Base-by-base conservation (phyloP, 2,329 filamentous ascomycete genomes). In the Ophidiomyces ophidiicola region DNA sequence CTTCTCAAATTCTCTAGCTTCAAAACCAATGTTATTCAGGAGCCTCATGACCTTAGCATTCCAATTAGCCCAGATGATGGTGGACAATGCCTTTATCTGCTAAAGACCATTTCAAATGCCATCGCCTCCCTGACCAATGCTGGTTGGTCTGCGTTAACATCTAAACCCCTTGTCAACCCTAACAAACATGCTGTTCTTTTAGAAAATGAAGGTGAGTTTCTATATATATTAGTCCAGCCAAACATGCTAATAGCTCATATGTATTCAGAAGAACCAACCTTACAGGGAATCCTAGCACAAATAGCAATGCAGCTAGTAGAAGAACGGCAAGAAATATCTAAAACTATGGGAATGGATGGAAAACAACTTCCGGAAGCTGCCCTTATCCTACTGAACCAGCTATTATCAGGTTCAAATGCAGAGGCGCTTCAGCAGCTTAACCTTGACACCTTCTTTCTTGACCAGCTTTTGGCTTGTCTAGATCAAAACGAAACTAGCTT, bases 81-180 rank as follows among this genome's bases (percentile, higher is more conserved):
- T 5, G 80, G 82, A 45, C 71, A 86, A 41, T 84, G 78, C 44
- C 63, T 83, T 2, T 92, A 94, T 56, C 80, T 88, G 51, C 62
- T 94, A 14, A 74, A 75, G 36, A 80, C 81, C 2, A 58, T 94
- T 1, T 77, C 77, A 4, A 81, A 84, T 47, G 70, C 92, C 18
- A 62, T 94, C 11, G 69, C 72, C 18, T 78, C 75, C 58, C 74
- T 76, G 41, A 80, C 71, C 14, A 76, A 81, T 32, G 70, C 72
- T 36, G 76, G 80, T 6, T 87, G 83, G 80, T 67, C 71, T 8
- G 70, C 79, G 3, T 61, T 92, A 26, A 75, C 81, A 1, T 76
- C 76, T 4, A 79, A 78, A 38, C 63, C 66, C 11, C 62, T 76
- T 24, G 59, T 66, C 3, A 62, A 64, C 19, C 61, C 67, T 12